Evolutionary conservation across 179 eudicot species (phyloP).

Genomic region (Camellia oleifera): DNA sequence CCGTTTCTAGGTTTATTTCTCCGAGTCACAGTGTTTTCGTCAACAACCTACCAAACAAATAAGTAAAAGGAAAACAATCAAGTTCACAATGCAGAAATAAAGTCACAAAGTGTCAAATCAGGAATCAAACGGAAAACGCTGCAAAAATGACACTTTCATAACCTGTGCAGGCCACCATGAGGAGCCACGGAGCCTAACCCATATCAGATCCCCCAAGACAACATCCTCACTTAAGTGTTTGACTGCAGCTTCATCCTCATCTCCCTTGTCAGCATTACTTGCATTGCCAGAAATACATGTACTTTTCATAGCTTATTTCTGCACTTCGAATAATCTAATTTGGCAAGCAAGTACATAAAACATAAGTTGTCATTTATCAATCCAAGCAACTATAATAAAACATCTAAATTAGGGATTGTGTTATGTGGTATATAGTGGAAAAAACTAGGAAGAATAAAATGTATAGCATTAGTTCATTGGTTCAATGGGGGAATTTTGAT

Average conservation of each 20-base stretch:
- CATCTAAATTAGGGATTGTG: neutral
- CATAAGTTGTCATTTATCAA: neutral
- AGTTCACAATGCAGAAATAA: neutral
- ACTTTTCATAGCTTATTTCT: slow-evolving; percentile 30
- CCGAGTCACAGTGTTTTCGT: slow-evolving; percentile 36
- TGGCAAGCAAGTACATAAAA: neutral
- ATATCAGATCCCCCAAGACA: slow-evolving; percentile 45
- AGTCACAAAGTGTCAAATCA: neutral
- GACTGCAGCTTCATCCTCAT: slow-evolving; percentile 17
- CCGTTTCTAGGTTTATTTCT: slow-evolving; percentile 39
- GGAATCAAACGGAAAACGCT: neutral
- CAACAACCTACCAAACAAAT: slow-evolving; percentile 42
- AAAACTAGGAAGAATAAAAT: neutral
- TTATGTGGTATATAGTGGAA: neutral
- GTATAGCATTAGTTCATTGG: neutral
- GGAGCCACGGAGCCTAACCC: slow-evolving; percentile 47
- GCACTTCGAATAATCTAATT: slow-evolving; percentile 14
- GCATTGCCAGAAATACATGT: slow-evolving; percentile 7
- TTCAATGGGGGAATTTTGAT: neutral
- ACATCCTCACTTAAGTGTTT: slow-evolving; percentile 16
- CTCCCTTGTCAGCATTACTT: slow-evolving; percentile 22
- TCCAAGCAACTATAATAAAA: neutral
- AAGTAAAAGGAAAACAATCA: neutral
- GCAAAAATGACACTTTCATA: neutral
- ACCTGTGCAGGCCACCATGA: slow-evolving; percentile 89